Evolutionary conservation across 2,329 filamentous ascomycete genomes (phyloP).

Genomic region (Pseudofabraea citricarpa): DNA sequence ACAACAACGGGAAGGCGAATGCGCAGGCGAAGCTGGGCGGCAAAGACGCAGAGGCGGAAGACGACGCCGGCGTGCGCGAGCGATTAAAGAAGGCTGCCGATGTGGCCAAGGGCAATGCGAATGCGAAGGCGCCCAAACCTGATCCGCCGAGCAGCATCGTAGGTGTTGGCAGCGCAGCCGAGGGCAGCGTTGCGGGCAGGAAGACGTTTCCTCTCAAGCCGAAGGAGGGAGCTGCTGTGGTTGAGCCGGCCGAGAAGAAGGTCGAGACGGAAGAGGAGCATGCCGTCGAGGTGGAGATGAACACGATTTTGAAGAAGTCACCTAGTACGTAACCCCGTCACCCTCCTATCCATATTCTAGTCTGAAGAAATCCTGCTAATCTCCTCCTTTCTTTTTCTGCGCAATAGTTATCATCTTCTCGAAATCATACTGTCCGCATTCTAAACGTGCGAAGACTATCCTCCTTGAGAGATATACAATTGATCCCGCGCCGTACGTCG

Average conservation of each 20-base stretch:
- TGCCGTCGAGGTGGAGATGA: constrained; percentile 66
- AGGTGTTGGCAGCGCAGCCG: constrained; percentile 31
- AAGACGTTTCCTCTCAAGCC: constrained; percentile 34
- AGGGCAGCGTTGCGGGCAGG: constrained; percentile 42
- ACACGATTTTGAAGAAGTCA: constrained; percentile 74
- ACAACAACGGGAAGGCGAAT: not conserved
- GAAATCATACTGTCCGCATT: constrained; percentile 87
- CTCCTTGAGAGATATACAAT: constrained; percentile 83
- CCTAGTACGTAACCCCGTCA: constrained; percentile 59
- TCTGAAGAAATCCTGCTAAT: too few relatives aligned
- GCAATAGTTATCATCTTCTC: constrained; percentile 88
- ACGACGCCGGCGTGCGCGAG: constrained; percentile 43
- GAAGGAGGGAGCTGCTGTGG: constrained; percentile 29
- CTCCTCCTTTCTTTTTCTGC: too few relatives aligned
- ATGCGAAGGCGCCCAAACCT: constrained; percentile 59
- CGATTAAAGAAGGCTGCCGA: constrained; percentile 65
- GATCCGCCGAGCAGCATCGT: constrained; percentile 53
- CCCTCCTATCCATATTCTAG: not conserved
- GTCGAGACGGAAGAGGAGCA: constrained; percentile 53
- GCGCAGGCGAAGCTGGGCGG: constrained; percentile 28
- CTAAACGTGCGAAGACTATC: constrained; percentile 77
- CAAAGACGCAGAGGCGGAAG: constrained; percentile 42
- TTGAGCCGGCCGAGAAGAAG: constrained; percentile 30
- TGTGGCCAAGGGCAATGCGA: constrained; percentile 62
- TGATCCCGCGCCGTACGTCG: constrained; percentile 75